Evolutionary conservation across 2,329 filamentous ascomycete species (phyloP).

Genomic region (Penicillium italicum): DNA sequence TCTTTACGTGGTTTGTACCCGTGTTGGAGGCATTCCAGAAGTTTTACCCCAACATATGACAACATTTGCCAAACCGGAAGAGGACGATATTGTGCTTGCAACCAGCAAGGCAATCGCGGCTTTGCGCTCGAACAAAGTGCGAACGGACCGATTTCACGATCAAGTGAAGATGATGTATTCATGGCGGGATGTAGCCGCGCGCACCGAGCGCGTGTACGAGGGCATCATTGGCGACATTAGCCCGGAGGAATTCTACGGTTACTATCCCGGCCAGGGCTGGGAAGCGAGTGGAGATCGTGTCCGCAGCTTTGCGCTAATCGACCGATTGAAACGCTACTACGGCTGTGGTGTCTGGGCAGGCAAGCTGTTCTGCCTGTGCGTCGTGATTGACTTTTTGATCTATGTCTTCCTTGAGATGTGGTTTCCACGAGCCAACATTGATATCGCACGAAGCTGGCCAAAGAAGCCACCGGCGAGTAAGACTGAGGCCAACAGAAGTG

Average conservation of each 20-base stretch:
- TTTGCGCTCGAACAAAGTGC: conserved; percentile 78
- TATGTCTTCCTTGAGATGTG: conserved; percentile 84
- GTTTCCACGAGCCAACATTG: conserved; percentile 80
- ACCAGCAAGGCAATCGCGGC: conserved; percentile 86
- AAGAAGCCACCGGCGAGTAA: conserved; percentile 54
- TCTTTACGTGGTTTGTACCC: conserved; percentile 92
- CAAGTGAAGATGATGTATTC: conserved; percentile 99
- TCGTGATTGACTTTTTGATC: conserved; percentile 88
- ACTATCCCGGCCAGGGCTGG: conserved; percentile 65
- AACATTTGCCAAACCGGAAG: conserved; percentile 92
- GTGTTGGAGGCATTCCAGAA: conserved; percentile 94
- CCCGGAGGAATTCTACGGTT: conserved; percentile 84
- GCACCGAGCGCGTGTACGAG: conserved; percentile 92
- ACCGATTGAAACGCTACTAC: conserved; percentile 92
- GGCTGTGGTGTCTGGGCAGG: conserved; percentile 98
- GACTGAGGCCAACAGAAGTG: not conserved
- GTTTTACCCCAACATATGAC: conserved; percentile 97
- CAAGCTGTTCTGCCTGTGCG: conserved; percentile 93
- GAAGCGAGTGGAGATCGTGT: conserved; percentile 68
- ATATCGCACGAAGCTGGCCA: conserved; percentile 88
- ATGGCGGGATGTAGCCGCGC: conserved; percentile 90
- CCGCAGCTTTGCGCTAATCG: conserved; percentile 87
- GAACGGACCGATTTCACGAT: conserved; percentile 91
- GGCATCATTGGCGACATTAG: conserved; percentile 83
- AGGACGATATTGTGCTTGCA: conserved; percentile 87